These are phyloP conservation scores for Staphylotrichum longicolle DNA, from an alignment of 495 filamentous ascomycete genomes.

Conservation along the genomic window DNA sequence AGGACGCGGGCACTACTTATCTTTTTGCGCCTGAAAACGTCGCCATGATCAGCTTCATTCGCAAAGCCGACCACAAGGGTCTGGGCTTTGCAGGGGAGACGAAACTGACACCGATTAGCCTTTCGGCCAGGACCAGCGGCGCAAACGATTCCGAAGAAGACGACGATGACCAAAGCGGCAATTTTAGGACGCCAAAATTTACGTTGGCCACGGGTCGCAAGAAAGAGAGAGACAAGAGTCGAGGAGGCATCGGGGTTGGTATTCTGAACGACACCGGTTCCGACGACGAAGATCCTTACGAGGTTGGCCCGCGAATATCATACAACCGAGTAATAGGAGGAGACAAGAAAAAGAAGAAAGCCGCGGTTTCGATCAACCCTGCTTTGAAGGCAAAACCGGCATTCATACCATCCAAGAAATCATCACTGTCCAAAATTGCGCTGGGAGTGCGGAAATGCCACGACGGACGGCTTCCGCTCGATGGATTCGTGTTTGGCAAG, in stretches of 20 bases:
- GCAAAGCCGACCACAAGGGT: slow-evolving; percentile 78
- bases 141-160: slow-evolving; percentile 36
- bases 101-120: slow-evolving; percentile 41
- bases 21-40: slow-evolving; percentile 90
- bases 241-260: slow-evolving; percentile 80
- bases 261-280: slow-evolving; percentile 92
- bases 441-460: slow-evolving; percentile 73
- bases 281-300: slow-evolving; percentile 96
- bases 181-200: slow-evolving; percentile 35
- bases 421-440: slow-evolving; percentile 53
- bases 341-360: slow-evolving; percentile 77
- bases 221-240: slow-evolving; percentile 50
- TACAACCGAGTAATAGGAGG: slow-evolving; percentile 83
- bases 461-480: slow-evolving; percentile 81
- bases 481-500: slow-evolving; percentile 76
- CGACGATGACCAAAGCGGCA: slow-evolving; percentile 52
- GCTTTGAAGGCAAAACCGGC: slow-evolving; percentile 65
- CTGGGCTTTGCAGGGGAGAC: slow-evolving; percentile 74
- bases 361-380: slow-evolving; percentile 56
- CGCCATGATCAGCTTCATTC: slow-evolving; percentile 67
- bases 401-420: slow-evolving; percentile 72
- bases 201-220: slow-evolving; percentile 31
- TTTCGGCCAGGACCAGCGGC: slow-evolving; percentile 17
- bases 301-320: slow-evolving; percentile 85
- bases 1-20: slow-evolving; percentile 54